Evolutionary conservation across 108 stramenopile genomes (phyloP).

Genomic region (Cyclotella choctawhatcheeana): DNA sequence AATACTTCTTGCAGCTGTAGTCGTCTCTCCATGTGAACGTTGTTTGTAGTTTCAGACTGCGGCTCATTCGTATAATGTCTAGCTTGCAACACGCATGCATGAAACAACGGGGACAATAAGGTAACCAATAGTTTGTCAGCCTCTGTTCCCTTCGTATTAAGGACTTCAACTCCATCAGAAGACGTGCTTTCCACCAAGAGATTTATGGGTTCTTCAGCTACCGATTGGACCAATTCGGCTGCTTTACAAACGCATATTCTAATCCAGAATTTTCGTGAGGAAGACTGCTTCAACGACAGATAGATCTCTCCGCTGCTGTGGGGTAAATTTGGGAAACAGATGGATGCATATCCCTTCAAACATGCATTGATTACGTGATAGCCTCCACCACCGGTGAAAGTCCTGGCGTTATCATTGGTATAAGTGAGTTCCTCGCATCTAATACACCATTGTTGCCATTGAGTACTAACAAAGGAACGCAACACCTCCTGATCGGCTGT

Average conservation of each 20-base stretch:
- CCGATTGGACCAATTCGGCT: neutral
- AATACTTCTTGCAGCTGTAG: conserved; percentile 24
- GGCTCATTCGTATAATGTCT: neutral
- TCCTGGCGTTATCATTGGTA: neutral
- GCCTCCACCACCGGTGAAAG: conserved; percentile 24
- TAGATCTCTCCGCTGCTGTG: conserved; percentile 17
- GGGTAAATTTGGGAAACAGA: conserved; percentile 1
- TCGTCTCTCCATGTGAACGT: conserved; percentile 19
- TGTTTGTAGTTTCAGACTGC: conserved; percentile 11
- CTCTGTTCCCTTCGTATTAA: neutral
- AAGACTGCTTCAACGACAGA: conserved; percentile 13
- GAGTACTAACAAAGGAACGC: neutral
- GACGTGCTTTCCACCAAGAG: conserved; percentile 1
- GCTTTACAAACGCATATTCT: conserved; percentile 11
- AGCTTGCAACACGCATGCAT: conserved; percentile 14
- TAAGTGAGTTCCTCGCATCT: conserved; percentile 34
- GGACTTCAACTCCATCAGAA: neutral
- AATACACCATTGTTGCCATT: conserved; percentile 45
- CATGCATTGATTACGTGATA: conserved; percentile 29
- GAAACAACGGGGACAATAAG: conserved; percentile 24
- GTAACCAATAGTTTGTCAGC: neutral
- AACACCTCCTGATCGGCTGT: neutral
- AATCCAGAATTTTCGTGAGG: conserved; percentile 43
- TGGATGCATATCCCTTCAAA: conserved; percentile 33
- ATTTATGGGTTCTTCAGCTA: neutral